Evolutionary conservation across 2,329 filamentous ascomycete species (phyloP), one percentile per base, ranked within the genome.

Genomic region (Hymenoscyphus fructigenus): DNA sequence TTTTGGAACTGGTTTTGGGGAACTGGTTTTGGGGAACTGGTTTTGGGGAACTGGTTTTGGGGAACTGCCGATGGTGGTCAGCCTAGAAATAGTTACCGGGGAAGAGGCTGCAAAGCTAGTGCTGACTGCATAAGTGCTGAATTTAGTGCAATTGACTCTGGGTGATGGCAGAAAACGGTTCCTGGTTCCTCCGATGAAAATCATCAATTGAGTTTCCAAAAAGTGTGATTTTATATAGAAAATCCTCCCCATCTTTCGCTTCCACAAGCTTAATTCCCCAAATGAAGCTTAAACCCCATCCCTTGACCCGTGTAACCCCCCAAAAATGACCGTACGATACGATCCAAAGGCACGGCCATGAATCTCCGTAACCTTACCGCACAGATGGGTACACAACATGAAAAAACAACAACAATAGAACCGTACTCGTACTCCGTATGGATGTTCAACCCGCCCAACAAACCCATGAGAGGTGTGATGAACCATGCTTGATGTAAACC

Each of bases 61-160:
- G 44, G 9, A 50, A 50, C n/a, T 50, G 44, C 44, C 44, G n/a
- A 50, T 50, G 20, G 44, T 50, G 44, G 44, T 50, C 44, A 50
- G 44, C 44, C 23, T 50, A 4, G 20, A 47, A 20, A n/a, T 47
- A 23, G 34, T 38, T 38, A 38, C 34, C 34, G 34, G 34, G 34
- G 41, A 23, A 6, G 41, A 23, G 20, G n/a, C 44, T 50, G 44
- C n/a, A 50, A 50, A 26, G 14, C 2, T 23, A 53, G 7, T 53
- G 20, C 47, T 53, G 20, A 53, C 47, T 26, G 47, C 47, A 53
- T 26, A 23, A 53, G 47, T 26, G 47, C 47, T 53, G 47, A 53
- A 50, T 7, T 23, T 12, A 9, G 44, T 50, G 10, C 23, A 50
- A 53, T 12, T 26, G 5, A 32, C 29, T 32, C 5, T 5, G 26